Evolutionary conservation across 176 grass and related monocot genomes (phyloP).

Genomic region (Hordeum marinum): DNA sequence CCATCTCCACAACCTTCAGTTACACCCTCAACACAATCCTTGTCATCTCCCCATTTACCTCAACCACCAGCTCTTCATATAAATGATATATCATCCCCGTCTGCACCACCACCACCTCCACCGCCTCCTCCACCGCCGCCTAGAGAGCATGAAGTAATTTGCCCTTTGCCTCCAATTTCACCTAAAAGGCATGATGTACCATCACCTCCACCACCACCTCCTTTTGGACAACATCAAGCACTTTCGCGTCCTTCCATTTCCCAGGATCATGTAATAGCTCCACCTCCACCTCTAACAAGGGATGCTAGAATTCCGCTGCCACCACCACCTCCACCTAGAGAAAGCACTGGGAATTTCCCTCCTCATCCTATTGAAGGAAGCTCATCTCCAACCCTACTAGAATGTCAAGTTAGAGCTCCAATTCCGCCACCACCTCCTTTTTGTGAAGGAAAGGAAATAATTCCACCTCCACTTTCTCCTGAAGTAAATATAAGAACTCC

Average conservation of each 20-base stretch:
- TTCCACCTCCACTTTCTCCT: slow-evolving; percentile 12
- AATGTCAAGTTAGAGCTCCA: not conserved
- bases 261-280: slow-evolving; percentile 22
- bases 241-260: not conserved
- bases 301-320: not conserved
- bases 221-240: not conserved
- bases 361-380: not conserved
- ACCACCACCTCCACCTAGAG: not conserved
- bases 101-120: not conserved
- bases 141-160: not conserved
- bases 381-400: not conserved
- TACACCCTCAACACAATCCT: not conserved
- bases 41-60: not conserved
- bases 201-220: slow-evolving; percentile 20
- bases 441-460: not conserved
- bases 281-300: not conserved
- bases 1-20: not conserved
- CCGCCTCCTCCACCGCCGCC: not conserved
- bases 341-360: not conserved
- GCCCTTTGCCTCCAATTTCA: slow-evolving; percentile 6
- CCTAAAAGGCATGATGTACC: slow-evolving; percentile 11
- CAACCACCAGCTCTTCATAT: not conserved
- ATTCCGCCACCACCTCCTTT: not conserved
- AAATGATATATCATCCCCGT: not conserved
- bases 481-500: not conserved